Conservation (phyloP, 805 yeast species). For the Cyberlindnera misumaiensis region DNA sequence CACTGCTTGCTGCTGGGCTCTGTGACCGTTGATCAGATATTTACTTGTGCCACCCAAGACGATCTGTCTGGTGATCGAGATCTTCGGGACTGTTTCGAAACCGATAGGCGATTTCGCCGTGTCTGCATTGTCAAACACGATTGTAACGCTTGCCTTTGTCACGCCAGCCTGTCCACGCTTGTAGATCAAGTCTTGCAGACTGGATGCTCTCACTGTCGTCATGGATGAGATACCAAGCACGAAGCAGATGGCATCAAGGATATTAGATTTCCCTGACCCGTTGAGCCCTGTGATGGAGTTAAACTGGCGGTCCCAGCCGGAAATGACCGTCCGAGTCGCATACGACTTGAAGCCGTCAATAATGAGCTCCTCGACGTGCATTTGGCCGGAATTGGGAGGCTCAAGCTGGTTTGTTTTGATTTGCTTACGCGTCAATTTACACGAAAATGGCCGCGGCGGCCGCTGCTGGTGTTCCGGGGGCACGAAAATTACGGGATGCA, state of each 20-base stretch:
- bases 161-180: slow-evolving; percentile 98
- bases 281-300: slow-evolving; percentile 97
- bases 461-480: too few species aligned
- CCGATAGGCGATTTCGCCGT: slow-evolving; percentile 77
- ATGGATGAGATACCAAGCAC: slow-evolving; percentile 95
- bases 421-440: too few species aligned
- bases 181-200: slow-evolving; percentile 87
- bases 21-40: slow-evolving; percentile 89
- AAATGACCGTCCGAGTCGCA: slow-evolving; percentile 91
- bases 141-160: slow-evolving; percentile 93
- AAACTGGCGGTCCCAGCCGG: slow-evolving; percentile 94
- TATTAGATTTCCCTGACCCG: slow-evolving; percentile 96
- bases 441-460: too few species aligned
- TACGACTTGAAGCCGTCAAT: slow-evolving; percentile 97
- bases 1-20: slow-evolving; percentile 92
- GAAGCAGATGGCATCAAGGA: slow-evolving; percentile 93
- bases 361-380: slow-evolving; percentile 82
- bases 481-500: too few species aligned
- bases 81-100: slow-evolving; percentile 66
- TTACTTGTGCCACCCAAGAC: slow-evolving; percentile 88
- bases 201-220: slow-evolving; percentile 92
- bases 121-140: slow-evolving; percentile 87
- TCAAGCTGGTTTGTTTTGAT: not conserved
- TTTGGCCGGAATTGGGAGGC: not conserved
- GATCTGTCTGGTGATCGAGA: slow-evolving; percentile 88